Conservation (phyloP, 441 rosid genomes). For the Francoa sonchifolia region DNA sequence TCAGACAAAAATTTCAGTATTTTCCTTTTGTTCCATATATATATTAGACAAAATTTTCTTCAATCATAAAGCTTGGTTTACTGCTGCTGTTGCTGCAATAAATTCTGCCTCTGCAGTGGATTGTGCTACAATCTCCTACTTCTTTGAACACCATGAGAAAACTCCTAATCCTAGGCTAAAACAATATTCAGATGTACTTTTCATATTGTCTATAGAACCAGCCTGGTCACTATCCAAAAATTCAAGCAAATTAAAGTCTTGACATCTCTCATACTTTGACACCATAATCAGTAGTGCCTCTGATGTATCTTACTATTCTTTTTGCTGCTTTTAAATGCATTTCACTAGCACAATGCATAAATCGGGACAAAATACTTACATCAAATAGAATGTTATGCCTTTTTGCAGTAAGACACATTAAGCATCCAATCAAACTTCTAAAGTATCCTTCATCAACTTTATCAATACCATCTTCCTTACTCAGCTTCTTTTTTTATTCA, state of each 20-base stretch:
- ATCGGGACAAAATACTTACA: conserved; percentile 1
- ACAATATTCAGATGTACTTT: neutral
- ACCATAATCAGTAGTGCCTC: neutral
- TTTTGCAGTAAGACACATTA: conserved; percentile 9
- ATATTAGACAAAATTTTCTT: neutral
- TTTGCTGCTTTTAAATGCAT: neutral
- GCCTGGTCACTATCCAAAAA: neutral
- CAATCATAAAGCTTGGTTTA: neutral
- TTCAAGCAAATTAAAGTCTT: neutral
- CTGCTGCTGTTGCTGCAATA: neutral
- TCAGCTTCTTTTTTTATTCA: neutral
- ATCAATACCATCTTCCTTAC: neutral
- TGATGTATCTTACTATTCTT: neutral
- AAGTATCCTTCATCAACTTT: neutral
- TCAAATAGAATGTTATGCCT: conserved; percentile 1
- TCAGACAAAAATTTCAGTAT: neutral
- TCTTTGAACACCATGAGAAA: neutral
- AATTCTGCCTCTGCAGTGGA: neutral
- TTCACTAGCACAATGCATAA: conserved; percentile 2
- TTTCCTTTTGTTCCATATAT: neutral
- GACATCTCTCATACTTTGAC: neutral
- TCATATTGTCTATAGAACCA: neutral
- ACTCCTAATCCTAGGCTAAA: neutral
- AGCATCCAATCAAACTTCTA: conserved; percentile 3
- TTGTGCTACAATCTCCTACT: neutral